Evolutionary conservation across 345 rosid genomes (phyloP), one percentile per base, ranked within the genome.

Genomic region (Geranium brycei): DNA sequence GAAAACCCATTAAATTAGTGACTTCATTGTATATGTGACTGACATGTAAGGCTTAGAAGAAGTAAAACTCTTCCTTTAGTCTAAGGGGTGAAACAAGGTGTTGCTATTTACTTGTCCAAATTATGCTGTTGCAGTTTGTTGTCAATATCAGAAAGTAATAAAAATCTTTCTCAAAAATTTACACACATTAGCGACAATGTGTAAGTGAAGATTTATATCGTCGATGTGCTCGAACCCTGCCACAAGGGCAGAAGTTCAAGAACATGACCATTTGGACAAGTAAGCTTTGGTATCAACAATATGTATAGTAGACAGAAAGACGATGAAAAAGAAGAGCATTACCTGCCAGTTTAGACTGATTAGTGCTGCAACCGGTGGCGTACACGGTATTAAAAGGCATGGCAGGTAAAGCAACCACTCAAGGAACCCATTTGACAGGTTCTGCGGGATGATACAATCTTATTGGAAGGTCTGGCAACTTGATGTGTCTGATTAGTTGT

Each of bases 321-420:
- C 53, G 11, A 13, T 47, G 7, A 10, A 13, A 47, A 47, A 71
- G 51, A 32, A 31, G 35, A 63, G 60, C 61, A 13, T 77, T 77
- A 77, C 86, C 80, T 31, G 57, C 64, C 32, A 66, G 31, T 28
- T 71, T 64, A 64, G 8, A 64, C 60, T 18, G 19, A 31, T 31
- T 15, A 62, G 51, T 32, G 17, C 23, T 17, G 63, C 47, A 60
- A 60, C 57, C 51, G 55, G 15, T 61, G 63, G 71, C 73, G 56
- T 53, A 32, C 14, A 53, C 69, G 69, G 67, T 59, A 58, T 77
- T 75, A 92, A 80, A 87, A 83, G 60, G 85, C 84, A 73, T 83
- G 87, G 76, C 97, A 92, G 58, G 90, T 82, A 68, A 92, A 92
- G 75, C 98, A 92, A 68, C 95, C 91, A 69, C 91, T 83, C 71